These are phyloP conservation scores for Paraphaeosphaeria sporulosa DNA, from an alignment of 2,329 filamentous ascomycete genomes.

Conservation along the genomic window DNA sequence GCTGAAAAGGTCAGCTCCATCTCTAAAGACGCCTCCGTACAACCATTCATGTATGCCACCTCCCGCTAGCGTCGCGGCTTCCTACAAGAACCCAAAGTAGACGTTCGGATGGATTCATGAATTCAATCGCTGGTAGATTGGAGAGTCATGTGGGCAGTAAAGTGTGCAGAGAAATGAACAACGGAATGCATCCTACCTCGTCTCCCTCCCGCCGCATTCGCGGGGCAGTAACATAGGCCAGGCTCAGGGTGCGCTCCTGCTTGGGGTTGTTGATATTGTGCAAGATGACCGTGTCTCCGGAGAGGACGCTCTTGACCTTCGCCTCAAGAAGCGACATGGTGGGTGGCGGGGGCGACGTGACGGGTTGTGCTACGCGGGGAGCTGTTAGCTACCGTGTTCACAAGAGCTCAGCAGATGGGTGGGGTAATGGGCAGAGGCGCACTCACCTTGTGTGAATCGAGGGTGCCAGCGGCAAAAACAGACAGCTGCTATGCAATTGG, in stretches of 20 bases:
- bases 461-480: background rate
- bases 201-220: conserved; percentile 88
- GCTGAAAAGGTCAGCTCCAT: conserved; percentile 46
- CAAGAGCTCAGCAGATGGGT: conserved; percentile 16
- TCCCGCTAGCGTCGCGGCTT: background rate
- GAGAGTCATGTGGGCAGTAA: background rate
- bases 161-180: too few species aligned
- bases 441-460: conserved; percentile 11
- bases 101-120: background rate
- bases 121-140: background rate
- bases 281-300: conserved; percentile 89
- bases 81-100: background rate
- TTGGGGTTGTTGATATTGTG: conserved; percentile 81
- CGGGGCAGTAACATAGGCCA: conserved; percentile 91
- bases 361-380: conserved; percentile 23
- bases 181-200: conserved; percentile 62
- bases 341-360: conserved; percentile 7
- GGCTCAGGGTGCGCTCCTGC: conserved; percentile 84
- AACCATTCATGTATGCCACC: background rate
- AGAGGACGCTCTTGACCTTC: conserved; percentile 87
- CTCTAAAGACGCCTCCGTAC: background rate
- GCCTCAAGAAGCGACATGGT: conserved; percentile 50
- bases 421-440: conserved; percentile 11
- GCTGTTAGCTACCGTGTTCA: conserved; percentile 41
- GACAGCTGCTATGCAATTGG: conserved; percentile 13